Evolutionary conservation across 2,329 filamentous ascomycete genomes (phyloP).

Genomic region (Arthrocladium fulminans): DNA sequence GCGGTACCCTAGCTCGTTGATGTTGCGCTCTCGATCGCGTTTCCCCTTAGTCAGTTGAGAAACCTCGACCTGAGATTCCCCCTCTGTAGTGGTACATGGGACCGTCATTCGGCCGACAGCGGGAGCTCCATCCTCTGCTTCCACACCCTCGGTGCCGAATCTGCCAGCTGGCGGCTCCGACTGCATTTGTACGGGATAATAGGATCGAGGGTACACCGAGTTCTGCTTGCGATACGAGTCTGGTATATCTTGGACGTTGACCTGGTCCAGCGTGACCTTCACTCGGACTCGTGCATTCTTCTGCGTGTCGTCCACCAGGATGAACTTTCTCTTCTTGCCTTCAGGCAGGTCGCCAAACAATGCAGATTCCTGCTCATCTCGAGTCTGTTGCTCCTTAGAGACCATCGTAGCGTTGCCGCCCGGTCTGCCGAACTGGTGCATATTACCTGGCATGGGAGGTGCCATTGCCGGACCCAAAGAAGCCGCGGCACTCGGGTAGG

Average conservation of each 20-base stretch:
- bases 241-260: constrained; percentile 91
- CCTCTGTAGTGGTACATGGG: constrained; percentile 54
- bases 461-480: constrained; percentile 52
- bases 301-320: constrained; percentile 83
- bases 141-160: constrained; percentile 64
- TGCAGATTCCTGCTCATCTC: constrained; percentile 44
- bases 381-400: constrained; percentile 19
- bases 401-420: constrained; percentile 21
- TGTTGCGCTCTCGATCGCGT: constrained; percentile 71
- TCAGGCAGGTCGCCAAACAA: constrained; percentile 85
- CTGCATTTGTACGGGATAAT: constrained; percentile 90
- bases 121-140: constrained; percentile 30
- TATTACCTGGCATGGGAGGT: constrained; percentile 53
- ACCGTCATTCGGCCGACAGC: constrained; percentile 44
- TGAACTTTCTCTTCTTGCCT: constrained; percentile 90
- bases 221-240: constrained; percentile 88
- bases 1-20: constrained; percentile 87
- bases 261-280: constrained; percentile 82
- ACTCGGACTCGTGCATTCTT: constrained; percentile 75
- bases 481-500: constrained; percentile 48
- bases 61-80: constrained; percentile 66
- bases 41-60: constrained; percentile 62
- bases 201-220: constrained; percentile 82
- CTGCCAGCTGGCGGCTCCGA: constrained; percentile 55
- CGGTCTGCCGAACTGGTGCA: constrained; percentile 32